Conservation (phyloP, 2,329 filamentous ascomycete genomes). For the Microdochium nivale region DNA sequence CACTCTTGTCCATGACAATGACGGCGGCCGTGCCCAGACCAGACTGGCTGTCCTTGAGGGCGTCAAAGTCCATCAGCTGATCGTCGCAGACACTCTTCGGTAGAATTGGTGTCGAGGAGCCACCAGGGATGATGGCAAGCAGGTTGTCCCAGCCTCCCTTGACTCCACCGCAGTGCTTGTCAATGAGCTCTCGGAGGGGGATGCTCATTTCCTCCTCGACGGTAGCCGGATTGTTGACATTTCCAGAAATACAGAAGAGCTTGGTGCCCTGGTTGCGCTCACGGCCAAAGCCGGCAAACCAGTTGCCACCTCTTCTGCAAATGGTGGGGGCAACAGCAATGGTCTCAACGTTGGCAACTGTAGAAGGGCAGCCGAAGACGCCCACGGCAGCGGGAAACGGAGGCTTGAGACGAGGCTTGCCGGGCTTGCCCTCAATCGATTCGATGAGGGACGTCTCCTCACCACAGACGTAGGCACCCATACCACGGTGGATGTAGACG, state of each 20-base stretch:
- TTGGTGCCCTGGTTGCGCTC: conserved; percentile 97
- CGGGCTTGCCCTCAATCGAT: conserved; percentile 95
- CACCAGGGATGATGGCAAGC: conserved; percentile 88
- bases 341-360: conserved; percentile 97
- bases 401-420: conserved; percentile 97
- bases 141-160: conserved; percentile 97
- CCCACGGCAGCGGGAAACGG: conserved; percentile 96
- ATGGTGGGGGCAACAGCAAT: conserved; percentile 94
- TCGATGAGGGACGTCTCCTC: conserved; percentile 98
- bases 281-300: conserved; percentile 91
- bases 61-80: conserved; percentile 98
- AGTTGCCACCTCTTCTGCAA: conserved; percentile 79
- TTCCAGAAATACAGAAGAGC: conserved; percentile 95
- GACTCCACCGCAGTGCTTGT: conserved; percentile 96
- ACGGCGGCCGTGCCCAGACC: conserved; percentile 96
- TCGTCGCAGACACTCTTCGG: conserved; percentile 86
- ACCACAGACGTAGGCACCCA: conserved; percentile 94
- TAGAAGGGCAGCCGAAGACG: conserved; percentile 95
- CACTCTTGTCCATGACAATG: conserved; percentile 98
- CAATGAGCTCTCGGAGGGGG: conserved; percentile 88
- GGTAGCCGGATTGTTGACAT: conserved; percentile 97
- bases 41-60: conserved; percentile 93
- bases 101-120: conserved; percentile 91
- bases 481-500: conserved; percentile 91
- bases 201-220: conserved; percentile 99